Conservation (phyloP, 1,284 basidiomycete genomes). For the Melanopsichium pennsylvanicum region DNA sequence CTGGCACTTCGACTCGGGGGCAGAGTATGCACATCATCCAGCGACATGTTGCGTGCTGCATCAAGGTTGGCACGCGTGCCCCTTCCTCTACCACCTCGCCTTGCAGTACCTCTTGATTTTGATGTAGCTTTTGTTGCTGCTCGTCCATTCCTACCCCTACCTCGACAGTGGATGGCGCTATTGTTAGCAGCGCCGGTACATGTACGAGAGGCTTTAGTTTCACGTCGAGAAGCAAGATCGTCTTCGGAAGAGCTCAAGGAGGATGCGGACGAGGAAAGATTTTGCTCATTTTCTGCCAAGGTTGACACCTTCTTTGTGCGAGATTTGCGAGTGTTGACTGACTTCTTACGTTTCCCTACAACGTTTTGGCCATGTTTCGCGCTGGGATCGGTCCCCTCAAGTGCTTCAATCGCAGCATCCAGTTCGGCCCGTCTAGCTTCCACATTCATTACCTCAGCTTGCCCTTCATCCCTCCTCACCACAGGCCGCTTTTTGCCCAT, state of each 20-base stretch:
- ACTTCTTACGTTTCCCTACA: conserved; percentile 13
- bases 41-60: conserved; percentile 42
- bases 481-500: conserved; percentile 49
- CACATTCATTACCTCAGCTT: not conserved
- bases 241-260: not conserved
- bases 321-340: not conserved
- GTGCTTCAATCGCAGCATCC: conserved; percentile 43
- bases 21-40: conserved; percentile 30
- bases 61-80: conserved; percentile 19
- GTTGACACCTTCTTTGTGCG: not conserved
- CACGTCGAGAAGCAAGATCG: not conserved
- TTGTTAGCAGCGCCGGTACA: not conserved
- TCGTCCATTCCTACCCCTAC: not conserved
- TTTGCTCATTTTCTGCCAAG: not conserved
- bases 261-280: conserved; percentile 8
- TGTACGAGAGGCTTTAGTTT: no score
- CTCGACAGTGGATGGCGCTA: not conserved
- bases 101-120: no score
- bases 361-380: not conserved
- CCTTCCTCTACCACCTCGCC: not conserved
- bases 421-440: conserved; percentile 23
- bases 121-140: no score
- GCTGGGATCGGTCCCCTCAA: conserved; percentile 21
- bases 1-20: conserved; percentile 32
- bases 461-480: conserved; percentile 32